Conservation (phyloP, 2,329 filamentous ascomycete genomes). For the Aspergillus sergii region DNA sequence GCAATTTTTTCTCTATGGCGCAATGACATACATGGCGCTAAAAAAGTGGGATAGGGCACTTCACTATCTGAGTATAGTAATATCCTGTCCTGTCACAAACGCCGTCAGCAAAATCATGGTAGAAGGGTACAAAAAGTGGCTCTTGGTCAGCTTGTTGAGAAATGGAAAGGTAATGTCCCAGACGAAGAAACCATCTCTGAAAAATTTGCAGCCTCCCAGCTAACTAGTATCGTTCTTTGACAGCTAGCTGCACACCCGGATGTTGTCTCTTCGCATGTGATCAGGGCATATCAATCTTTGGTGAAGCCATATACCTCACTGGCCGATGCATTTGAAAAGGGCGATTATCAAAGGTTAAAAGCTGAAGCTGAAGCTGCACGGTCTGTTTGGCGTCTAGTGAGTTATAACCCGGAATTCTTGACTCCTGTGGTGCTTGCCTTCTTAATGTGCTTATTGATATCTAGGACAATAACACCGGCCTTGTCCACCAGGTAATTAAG, state of each 20-base stretch:
- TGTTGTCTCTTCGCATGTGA: constrained; percentile 55
- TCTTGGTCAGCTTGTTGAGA: constrained; percentile 73
- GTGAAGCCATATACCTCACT: constrained; percentile 72
- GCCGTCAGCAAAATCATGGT: constrained; percentile 75
- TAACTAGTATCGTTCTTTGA: constrained; percentile 10
- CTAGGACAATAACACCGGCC: constrained; percentile 70
- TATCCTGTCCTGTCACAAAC: constrained; percentile 68
- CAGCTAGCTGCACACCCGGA: constrained; percentile 57
- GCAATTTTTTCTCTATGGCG: constrained; percentile 68
- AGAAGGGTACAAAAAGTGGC: constrained; percentile 90
- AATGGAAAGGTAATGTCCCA: constrained; percentile 58
- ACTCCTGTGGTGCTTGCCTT: neutral
- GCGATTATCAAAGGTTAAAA: constrained; percentile 61
- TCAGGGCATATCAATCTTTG: constrained; percentile 60
- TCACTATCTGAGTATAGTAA: constrained; percentile 63
- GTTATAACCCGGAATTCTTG: constrained; percentile 20
- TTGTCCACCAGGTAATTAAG: constrained; percentile 69
- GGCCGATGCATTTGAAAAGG: constrained; percentile 67
- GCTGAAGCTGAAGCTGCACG: constrained; percentile 64
- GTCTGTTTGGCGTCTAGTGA: constrained; percentile 62
- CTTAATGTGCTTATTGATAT: constrained; percentile 12
- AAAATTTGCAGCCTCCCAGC: neutral
- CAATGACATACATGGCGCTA: constrained; percentile 64
- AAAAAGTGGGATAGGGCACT: constrained; percentile 65
- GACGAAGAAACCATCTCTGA: neutral